These are phyloP conservation scores for Tetrahymena malaccensis DNA, from an alignment of 73 alveolate species.

Conservation along the genomic window DNA sequence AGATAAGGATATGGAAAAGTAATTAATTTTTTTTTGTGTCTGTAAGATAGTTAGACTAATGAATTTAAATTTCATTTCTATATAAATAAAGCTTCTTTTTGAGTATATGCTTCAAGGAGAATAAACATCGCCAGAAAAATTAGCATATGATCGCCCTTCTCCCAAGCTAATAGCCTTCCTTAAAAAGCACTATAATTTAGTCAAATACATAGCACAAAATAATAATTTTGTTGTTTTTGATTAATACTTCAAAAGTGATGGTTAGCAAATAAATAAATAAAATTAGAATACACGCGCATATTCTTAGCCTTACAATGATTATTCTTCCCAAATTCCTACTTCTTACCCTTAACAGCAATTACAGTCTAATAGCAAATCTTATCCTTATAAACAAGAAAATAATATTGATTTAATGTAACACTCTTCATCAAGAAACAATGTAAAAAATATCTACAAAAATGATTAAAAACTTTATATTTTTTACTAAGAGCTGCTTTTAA, in stretches of 20 bases:
- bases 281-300: neutral
- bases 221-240: conserved; percentile 86
- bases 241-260: conserved; percentile 66
- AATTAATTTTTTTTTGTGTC: neutral
- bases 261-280: conserved; percentile 16
- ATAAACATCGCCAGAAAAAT: conserved; percentile 65
- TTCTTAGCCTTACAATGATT: neutral
- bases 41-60: no score
- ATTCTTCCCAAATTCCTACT: neutral
- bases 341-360: neutral
- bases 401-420: neutral
- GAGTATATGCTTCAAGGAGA: conserved; percentile 78
- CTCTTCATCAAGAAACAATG: neutral
- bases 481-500: no score
- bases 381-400: neutral
- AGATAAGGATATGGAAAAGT: conserved; percentile 89
- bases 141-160: conserved; percentile 95
- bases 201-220: conserved; percentile 79
- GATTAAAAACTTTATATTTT: no score
- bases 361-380: neutral
- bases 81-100: conserved; percentile 33
- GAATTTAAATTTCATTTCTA: no score
- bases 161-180: conserved; percentile 76
- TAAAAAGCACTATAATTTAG: conserved; percentile 77
- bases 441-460: neutral